phyloP scores from a whole-genome alignment of 805 yeast genomes.

The Blastobotrys terrestris region DNA sequence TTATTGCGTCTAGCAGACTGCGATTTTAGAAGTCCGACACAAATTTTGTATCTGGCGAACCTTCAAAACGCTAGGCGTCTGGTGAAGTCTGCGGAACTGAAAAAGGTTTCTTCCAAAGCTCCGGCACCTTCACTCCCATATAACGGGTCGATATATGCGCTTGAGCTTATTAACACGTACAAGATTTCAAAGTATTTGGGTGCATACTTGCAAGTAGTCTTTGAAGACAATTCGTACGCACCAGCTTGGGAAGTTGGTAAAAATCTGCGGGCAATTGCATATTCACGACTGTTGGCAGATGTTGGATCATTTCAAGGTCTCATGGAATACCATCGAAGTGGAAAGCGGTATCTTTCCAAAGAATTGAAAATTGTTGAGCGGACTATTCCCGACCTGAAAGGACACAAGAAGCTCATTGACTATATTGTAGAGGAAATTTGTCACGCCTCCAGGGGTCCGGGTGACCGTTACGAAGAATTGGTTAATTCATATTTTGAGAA shows the following conservation, averaged over 20 bases:
- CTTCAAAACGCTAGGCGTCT: neutral
- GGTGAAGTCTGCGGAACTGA: neutral
- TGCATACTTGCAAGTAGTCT: neutral
- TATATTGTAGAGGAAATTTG: neutral
- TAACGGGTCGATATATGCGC: neutral
- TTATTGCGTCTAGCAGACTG: neutral
- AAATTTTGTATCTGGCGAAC: neutral
- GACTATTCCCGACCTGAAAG: neutral
- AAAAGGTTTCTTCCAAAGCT: neutral
- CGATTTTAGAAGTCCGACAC: neutral
- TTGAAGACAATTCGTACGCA: neutral
- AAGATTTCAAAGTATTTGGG: neutral
- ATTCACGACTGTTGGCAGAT: neutral
- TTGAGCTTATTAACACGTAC: neutral
- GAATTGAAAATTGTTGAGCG: neutral
- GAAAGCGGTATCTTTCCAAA: neutral
- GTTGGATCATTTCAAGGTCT: neutral
- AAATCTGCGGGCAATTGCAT: neutral
- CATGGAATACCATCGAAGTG: neutral
- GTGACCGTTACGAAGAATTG: neutral
- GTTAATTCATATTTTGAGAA: neutral
- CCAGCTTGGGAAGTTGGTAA: constrained; percentile 1
- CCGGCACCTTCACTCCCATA: neutral
- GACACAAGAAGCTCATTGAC: neutral
- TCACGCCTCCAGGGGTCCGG: neutral